These are phyloP conservation scores for Phytophthora multivora DNA, from an alignment of 352 stramenopile genomes.

Conservation along the genomic window DNA sequence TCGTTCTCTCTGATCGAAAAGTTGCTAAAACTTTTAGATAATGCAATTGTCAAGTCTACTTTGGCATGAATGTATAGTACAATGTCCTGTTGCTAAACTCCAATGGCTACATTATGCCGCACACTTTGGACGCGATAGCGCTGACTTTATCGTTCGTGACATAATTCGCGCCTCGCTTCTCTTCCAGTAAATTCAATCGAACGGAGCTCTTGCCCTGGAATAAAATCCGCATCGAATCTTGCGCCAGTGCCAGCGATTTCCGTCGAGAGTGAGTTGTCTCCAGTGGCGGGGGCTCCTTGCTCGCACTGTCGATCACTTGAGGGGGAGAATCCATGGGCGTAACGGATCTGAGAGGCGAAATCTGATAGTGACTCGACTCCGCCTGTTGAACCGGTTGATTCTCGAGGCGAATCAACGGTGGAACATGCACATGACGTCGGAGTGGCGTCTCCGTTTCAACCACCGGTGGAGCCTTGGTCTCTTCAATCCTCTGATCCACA, in stretches of 20 bases:
- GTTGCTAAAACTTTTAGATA: too few relatives aligned
- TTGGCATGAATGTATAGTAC: too few relatives aligned
- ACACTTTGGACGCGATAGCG: conserved; percentile 26
- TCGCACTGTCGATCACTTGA: not conserved
- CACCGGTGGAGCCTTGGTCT: not conserved
- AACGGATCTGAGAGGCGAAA: conserved; percentile 2
- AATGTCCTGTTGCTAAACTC: too few relatives aligned
- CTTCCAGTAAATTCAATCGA: conserved; percentile 9
- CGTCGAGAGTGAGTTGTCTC: conserved; percentile 15
- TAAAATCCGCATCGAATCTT: conserved; percentile 47
- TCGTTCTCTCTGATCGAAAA: not conserved
- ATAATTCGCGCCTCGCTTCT: conserved; percentile 7
- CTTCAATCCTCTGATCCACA: not conserved
- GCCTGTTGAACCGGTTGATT: not conserved
- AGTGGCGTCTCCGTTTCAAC: not conserved
- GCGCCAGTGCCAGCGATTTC: conserved; percentile 35
- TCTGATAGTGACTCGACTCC: not conserved
- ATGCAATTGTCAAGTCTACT: too few relatives aligned
- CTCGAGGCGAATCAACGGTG: not conserved
- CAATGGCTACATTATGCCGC: conserved; percentile 33
- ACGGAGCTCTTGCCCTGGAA: conserved; percentile 23
- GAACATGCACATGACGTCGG: conserved; percentile 13
- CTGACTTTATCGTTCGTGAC: not conserved
- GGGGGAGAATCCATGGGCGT: not conserved
- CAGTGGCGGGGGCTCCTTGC: conserved; percentile 2